Percentiles rank a stretch among this genome's conserved stretches.
These are phyloP conservation scores for Mycena crocata DNA, from an alignment of 768 basidiomycete species.

Conservation along the genomic window DNA sequence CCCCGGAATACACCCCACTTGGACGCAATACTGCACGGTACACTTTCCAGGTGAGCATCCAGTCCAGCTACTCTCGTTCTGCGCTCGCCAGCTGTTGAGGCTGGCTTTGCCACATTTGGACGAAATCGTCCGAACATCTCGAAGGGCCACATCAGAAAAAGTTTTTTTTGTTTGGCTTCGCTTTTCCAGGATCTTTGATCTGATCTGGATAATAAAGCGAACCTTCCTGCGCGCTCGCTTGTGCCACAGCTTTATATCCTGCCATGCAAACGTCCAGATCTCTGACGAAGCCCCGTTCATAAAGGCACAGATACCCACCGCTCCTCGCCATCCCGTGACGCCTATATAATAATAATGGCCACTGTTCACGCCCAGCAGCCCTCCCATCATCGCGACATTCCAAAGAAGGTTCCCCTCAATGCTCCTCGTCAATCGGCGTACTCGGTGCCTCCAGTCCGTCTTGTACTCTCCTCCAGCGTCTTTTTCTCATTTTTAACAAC, in stretches of 20 bases:
- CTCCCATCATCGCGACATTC: conserved; percentile 25
- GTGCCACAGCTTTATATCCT: conserved; percentile 16
- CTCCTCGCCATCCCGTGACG: conserved; percentile 24
- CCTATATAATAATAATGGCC: conserved; percentile 31
- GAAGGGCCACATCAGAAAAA: conserved; percentile 11
- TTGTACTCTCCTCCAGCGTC: background rate
- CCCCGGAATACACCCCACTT: background rate
- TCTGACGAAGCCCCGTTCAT: conserved; percentile 31
- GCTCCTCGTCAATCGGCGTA: conserved; percentile 25
- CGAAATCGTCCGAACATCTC: background rate
- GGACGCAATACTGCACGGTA: background rate
- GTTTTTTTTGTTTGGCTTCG: conserved; percentile 11
- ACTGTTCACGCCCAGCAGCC: conserved; percentile 28
- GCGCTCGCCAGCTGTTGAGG: background rate
- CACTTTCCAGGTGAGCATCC: conserved; percentile 19
- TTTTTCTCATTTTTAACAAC: conserved; percentile 31
- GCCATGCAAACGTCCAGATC: conserved; percentile 21
- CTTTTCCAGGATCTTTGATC: background rate
- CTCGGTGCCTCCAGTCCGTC: conserved; percentile 35
- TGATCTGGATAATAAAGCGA: conserved; percentile 10
- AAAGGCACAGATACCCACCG: conserved; percentile 19
- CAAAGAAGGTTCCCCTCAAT: conserved; percentile 32
- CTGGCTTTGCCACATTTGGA: conserved; percentile 6
- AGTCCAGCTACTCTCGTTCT: background rate
- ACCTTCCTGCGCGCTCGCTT: background rate